A percentile compares a stretch with the other conserved stretches of the same genome.
These are phyloP conservation scores for Tuber brumale DNA, from an alignment of 495 filamentous ascomycete genomes.

Conservation along the genomic window DNA sequence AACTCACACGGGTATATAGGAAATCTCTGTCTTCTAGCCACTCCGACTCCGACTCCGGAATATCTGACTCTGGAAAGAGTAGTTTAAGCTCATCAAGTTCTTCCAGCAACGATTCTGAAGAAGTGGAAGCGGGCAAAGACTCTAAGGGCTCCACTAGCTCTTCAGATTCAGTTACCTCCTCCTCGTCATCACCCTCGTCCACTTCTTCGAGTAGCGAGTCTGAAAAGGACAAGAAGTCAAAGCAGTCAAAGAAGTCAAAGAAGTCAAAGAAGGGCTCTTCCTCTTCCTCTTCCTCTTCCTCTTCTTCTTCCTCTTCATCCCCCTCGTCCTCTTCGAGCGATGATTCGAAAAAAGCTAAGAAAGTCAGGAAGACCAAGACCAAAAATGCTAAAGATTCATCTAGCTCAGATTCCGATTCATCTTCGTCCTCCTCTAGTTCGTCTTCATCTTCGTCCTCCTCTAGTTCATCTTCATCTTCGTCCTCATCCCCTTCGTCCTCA, in stretches of 20 bases:
- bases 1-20: conserved; percentile 17
- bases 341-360: conserved; percentile 60
- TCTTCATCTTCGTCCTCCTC: conserved; percentile 41
- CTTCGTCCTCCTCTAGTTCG: conserved; percentile 37
- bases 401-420: conserved; percentile 47
- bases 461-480: conserved; percentile 42
- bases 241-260: conserved; percentile 3
- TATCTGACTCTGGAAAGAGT: conserved; percentile 6
- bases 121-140: neutral
- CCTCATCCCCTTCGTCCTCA: conserved; percentile 47
- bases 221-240: neutral
- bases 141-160: neutral
- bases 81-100: conserved; percentile 14
- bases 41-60: conserved; percentile 18
- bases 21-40: conserved; percentile 10
- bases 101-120: neutral
- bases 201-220: conserved; percentile 14
- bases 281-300: conserved; percentile 5
- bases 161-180: conserved; percentile 10
- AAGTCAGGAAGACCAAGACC: conserved; percentile 42
- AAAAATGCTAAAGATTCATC: conserved; percentile 12
- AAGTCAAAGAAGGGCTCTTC: neutral
- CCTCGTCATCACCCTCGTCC: conserved; percentile 8
- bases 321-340: conserved; percentile 7
- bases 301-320: conserved; percentile 2